Evolutionary conservation across 345 rosid genomes (phyloP).

Genomic region (Melastoma malabathricum): DNA sequence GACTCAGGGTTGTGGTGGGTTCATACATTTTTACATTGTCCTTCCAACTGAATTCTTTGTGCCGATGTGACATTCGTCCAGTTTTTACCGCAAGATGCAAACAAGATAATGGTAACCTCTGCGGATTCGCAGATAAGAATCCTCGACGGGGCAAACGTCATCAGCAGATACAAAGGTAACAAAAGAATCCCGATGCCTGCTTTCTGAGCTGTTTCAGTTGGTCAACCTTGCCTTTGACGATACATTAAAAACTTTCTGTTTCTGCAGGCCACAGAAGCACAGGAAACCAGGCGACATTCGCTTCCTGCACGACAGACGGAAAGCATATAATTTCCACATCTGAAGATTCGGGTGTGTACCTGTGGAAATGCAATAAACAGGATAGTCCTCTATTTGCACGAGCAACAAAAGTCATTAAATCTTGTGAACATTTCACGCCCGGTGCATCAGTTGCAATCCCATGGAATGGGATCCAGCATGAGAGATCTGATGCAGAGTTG

Average conservation of each 20-base stretch:
- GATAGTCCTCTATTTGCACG: conserved; percentile 20
- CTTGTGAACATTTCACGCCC: conserved; percentile 62
- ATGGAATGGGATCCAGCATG: conserved; percentile 51
- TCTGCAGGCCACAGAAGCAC: conserved; percentile 17
- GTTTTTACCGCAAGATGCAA: conserved; percentile 57
- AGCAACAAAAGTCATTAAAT: conserved; percentile 26
- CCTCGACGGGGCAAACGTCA: conserved; percentile 54
- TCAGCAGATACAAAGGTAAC: conserved; percentile 66
- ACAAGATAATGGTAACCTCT: conserved; percentile 71
- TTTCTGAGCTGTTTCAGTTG: too few relatives aligned
- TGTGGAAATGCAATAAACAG: conserved; percentile 48
- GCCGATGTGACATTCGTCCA: conserved; percentile 10
- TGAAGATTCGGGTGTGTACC: conserved; percentile 60
- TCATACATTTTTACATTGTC: too few relatives aligned
- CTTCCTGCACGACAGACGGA: conserved; percentile 64
- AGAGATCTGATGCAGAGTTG: conserved; percentile 15
- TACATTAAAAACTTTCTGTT: background rate
- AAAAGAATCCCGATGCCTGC: too few relatives aligned
- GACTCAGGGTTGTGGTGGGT: background rate
- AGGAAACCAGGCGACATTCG: conserved; percentile 45
- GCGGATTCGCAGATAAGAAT: conserved; percentile 86
- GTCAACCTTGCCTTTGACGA: too few relatives aligned
- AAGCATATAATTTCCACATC: conserved; percentile 70
- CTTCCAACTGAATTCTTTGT: too few relatives aligned
- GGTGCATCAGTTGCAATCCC: conserved; percentile 71